Evolutionary conservation across 257 asterid genomes (phyloP).

Genomic region (Craterostigma plantagineum): DNA sequence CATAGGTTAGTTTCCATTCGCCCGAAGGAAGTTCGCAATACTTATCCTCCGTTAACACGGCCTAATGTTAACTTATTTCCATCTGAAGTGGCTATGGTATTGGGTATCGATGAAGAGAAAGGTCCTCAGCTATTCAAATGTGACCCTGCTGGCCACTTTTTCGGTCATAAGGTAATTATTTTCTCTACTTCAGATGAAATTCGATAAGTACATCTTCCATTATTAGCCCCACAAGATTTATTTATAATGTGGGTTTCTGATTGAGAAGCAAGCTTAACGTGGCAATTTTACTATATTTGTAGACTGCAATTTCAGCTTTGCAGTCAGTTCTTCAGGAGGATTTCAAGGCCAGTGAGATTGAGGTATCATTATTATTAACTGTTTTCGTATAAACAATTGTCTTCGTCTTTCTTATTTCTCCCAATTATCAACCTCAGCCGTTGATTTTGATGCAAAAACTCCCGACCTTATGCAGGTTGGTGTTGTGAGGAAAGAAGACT

Average conservation of each 20-base stretch:
- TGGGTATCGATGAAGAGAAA: conserved; percentile 89
- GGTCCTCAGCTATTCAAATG: conserved; percentile 99
- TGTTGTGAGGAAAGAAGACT: conserved; percentile 40
- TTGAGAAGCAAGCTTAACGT: background rate
- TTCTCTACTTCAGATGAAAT: too few species aligned
- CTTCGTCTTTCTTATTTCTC: too few species aligned
- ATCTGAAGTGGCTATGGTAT: conserved; percentile 73
- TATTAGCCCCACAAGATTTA: too few species aligned
- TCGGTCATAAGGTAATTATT: conserved; percentile 76
- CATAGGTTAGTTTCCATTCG: conserved; percentile 46
- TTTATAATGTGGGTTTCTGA: too few species aligned
- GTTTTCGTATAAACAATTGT: too few species aligned
- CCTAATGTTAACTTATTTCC: background rate
- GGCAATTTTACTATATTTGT: too few species aligned
- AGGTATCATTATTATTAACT: conserved; percentile 47
- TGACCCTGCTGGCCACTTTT: conserved; percentile 99
- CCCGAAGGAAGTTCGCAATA: background rate
- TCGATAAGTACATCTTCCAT: too few species aligned
- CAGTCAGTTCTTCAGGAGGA: conserved; percentile 97
- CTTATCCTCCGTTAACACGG: background rate
- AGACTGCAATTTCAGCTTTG: conserved; percentile 89
- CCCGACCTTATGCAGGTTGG: conserved; percentile 31
- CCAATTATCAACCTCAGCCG: too few species aligned
- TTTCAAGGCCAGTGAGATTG: conserved; percentile 94
- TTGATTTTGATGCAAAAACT: too few species aligned